These are phyloP conservation scores for thale cress (Arabidopsis thaliana) DNA, from an alignment of 345 rosid species.

Conservation along the genomic window DNA sequence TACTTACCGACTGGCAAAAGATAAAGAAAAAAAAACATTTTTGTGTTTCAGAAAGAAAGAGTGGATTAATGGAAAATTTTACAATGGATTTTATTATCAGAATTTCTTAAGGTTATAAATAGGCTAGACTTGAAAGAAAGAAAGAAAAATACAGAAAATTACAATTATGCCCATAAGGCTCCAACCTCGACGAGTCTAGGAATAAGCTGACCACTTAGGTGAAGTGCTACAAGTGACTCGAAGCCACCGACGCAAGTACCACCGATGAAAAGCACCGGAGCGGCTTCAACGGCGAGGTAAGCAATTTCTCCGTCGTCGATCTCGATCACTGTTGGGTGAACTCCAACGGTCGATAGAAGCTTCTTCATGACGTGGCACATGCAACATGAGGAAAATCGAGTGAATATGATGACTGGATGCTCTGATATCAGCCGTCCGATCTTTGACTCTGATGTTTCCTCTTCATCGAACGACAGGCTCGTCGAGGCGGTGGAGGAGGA, in stretches of 20 bases:
- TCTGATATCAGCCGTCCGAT: slow-evolving; percentile 86
- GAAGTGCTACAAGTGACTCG: slow-evolving; percentile 90
- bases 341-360: slow-evolving; percentile 78
- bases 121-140: background rate
- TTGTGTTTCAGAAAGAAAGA: slow-evolving; percentile 9
- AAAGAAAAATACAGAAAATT: background rate
- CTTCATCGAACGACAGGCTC: slow-evolving; percentile 75
- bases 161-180: slow-evolving; percentile 53
- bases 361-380: slow-evolving; percentile 98
- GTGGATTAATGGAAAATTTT: slow-evolving; percentile 15
- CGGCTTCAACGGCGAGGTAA: slow-evolving; percentile 43
- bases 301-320: slow-evolving; percentile 75
- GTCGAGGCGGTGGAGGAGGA: slow-evolving; percentile 42
- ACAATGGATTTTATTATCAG: slow-evolving; percentile 28
- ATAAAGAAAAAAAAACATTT: background rate
- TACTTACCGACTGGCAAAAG: background rate
- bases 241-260: slow-evolving; percentile 86
- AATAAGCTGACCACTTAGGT: slow-evolving; percentile 83
- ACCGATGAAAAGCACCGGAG: slow-evolving; percentile 83
- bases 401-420: slow-evolving; percentile 93
- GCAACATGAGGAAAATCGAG: slow-evolving; percentile 76
- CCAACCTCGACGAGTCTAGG: slow-evolving; percentile 91
- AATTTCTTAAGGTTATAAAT: background rate
- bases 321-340: slow-evolving; percentile 92
- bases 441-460: slow-evolving; percentile 70